Base-by-base conservation (phyloP, 495 filamentous ascomycete species). In the Penicillium cinerascens region DNA sequence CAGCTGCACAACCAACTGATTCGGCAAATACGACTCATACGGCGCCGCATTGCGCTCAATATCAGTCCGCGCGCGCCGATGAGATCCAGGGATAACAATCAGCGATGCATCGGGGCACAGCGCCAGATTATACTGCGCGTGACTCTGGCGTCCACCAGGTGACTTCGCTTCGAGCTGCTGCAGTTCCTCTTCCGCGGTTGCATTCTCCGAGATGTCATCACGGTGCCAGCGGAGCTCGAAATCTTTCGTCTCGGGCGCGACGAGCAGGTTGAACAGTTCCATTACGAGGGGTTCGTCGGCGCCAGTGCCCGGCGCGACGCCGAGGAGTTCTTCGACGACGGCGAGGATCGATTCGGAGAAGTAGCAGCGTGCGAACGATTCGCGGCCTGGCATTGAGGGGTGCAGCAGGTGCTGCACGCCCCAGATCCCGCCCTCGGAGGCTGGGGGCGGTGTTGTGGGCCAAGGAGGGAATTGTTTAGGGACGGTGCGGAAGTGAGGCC, bases 391-490 rank as follows among this genome's bases (percentile, higher is more conserved):
- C 54, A 89, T 79, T 6, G 72, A 61, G 0, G 89, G 88, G 68
- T 93, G 85, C 48, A 93, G 69, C 1, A 93, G 80, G 67, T 91
- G 87, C 75, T 92, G 88, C 8, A 92, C 83, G 51, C 89, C 89
- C 89, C 89, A 93, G 69, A 93, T 90, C 18, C 87, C 88, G 51
- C 74, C 76, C 27, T 76, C 71, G 0, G 70, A 72, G 44, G 77
- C 71, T 0, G 74, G 71, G 0, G 76, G 76, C 0, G 72, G 58
- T 35, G 70, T 74, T 1, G 72, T 69, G 21, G 79, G 76, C 87
- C 88, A 92, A 7, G 89, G 89, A 1, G 89, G 89, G 75, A 93
- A 93, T 67, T 92, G 88, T 61, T 91, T 91, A 44, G 86, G 87
- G 17, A 91, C 82, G 3, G 87, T 91, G 61, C 89, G 85, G 68